Base-by-base conservation (phyloP, 176 grass and related monocot species). In the Rhynchospora breviuscula region DNA sequence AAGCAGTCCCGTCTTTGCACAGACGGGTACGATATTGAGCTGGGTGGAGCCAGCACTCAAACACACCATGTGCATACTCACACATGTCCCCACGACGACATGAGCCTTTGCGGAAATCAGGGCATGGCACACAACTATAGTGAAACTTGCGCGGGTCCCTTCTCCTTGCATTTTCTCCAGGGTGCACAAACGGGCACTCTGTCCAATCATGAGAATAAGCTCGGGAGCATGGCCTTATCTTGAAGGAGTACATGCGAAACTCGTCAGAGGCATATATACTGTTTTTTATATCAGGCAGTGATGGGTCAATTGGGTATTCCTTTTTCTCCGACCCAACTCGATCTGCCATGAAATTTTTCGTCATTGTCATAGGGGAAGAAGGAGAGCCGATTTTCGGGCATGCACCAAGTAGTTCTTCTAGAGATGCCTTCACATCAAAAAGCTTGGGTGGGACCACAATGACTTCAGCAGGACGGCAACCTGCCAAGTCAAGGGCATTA, bases 21-120 rank as follows among this genome's bases (percentile, higher is more conserved):
- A 94, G 90, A 75, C 92, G 85, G n/a, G 94, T 97, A 68, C 94
- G 92, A 63, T 97, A 97, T 85, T 97, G 92, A 1, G 90, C 88
- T 2, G 92, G 94, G 88, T 97, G 94, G 63, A 97, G 92, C 94
- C 94, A 97, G 80, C 94, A 89, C 94, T 97, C 94, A 1, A 97
- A 97, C 6, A 97, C 94, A 25, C 94, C 92, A 71, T 97, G 94
- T 5, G 94, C 87, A 19, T 92, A 97, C 88, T 97, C 94, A 0
- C 92, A 97, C 83, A 81, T 92, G 66, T 97, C 94, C 0, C 86
- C 88, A 0, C 90, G 85, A 13, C 90, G 87, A 29, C 94, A 97
- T n/a, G 91, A 90, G 3, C 88, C 90, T 26, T 87, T 83, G 33
- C 94, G 92, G 58, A 97, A 97, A 59, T 90, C 91, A 54, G 94